Evolutionary conservation across 768 basidiomycete species (phyloP).

Genomic region (Chiua virens): DNA sequence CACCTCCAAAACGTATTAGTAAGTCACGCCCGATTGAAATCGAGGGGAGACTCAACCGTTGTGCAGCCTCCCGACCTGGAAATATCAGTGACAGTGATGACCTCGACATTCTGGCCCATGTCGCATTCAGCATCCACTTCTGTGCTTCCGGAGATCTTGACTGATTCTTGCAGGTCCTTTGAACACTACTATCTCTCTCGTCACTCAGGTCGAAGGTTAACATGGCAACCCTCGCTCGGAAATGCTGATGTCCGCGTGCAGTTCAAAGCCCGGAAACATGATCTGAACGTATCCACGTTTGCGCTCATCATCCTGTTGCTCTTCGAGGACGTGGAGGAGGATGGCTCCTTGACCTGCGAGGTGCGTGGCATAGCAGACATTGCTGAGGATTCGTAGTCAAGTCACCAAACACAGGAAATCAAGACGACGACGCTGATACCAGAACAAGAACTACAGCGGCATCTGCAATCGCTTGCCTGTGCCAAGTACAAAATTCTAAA

Average conservation of each 20-base stretch:
- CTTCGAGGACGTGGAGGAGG: constrained; percentile 72
- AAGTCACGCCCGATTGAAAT: constrained; percentile 23
- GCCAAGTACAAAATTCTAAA: constrained; percentile 91
- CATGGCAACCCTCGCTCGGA: constrained; percentile 90
- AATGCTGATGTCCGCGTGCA: constrained; percentile 83
- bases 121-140: constrained; percentile 64
- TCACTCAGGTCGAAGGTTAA: constrained; percentile 86
- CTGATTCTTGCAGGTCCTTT: constrained; percentile 70
- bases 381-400: background rate
- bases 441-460: constrained; percentile 80
- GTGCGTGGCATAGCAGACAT: constrained; percentile 40
- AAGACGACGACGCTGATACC: constrained; percentile 71
- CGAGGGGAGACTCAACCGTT: constrained; percentile 8
- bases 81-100: constrained; percentile 89
- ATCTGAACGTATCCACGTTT: constrained; percentile 90
- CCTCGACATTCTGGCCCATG: constrained; percentile 96
- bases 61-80: constrained; percentile 72
- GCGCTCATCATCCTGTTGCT: constrained; percentile 84
- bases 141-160: constrained; percentile 62
- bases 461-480: constrained; percentile 93
- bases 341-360: constrained; percentile 72
- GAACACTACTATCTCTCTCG: constrained; percentile 87
- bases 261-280: constrained; percentile 81
- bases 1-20: constrained; percentile 63
- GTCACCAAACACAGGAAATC: constrained; percentile 65